Base-by-base conservation (phyloP, 1,139 yeast genomes). In the Chernovozyma sophiae-reginae region DNA sequence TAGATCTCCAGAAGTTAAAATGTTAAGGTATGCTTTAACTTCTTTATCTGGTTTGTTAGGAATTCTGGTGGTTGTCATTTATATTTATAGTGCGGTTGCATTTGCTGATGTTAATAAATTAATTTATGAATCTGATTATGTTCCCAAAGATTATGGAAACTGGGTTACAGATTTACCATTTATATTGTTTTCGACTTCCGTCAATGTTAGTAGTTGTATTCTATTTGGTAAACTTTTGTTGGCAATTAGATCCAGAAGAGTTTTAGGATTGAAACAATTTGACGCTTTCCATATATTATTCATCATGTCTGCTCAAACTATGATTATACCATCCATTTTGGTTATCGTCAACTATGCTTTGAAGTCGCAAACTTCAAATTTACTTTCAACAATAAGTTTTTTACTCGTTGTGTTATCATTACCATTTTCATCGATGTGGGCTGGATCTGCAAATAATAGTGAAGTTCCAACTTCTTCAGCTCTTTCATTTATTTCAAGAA, bases 401-500 rank as follows among this genome's bases (percentile, higher is more conserved):
- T 46, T 67, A 14, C 39, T 68, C 4, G 59, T 64, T 12, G 83
- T 83, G 0, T 53, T 86, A 25, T 82, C 89, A 7, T 65, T 89
- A 38, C 97, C 97, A 1, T 61, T 89, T 35, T 79, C 95, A 0
- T 79, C 96, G 0, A 74, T 87, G 72, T 89, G 97, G 97, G 95
- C 96, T 1, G 60, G 74, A 3, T 59, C 80, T n/a, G 71, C 79
- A 2, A 77, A 77, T 46, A 72, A 71, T 37, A 44, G 63, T 2
- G 53, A 72, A 5, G 39, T 41, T 5, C 49, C 48, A 4, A 47
- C 48, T 11, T 60, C 72, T 11, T 56, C 55, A 6, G 25, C 13
- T 48, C 64, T 4, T 30, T 46, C 53, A 4, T 51, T 56, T 13
- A 39, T 52, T 8, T 47, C 47, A 14, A 44, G 55, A 17, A 37